Percentiles rank a stretch among this genome's conserved stretches.
Conservation (phyloP, 805 yeast species). For the Sugiyamaella qingdaonensis region DNA sequence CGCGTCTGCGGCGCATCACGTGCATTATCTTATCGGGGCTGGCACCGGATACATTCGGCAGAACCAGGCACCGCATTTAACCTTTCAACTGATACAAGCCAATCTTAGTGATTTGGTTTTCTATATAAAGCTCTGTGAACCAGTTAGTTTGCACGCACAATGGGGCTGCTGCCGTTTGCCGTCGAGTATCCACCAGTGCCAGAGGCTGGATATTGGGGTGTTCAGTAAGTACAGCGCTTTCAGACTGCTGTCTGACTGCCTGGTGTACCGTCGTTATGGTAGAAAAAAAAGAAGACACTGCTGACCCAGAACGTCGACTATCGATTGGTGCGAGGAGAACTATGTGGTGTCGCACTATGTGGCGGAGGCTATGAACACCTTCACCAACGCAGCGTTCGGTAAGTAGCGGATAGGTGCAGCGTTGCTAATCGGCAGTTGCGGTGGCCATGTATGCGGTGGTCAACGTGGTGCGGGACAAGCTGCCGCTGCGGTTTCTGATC, state of each 20-base stretch:
- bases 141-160: not conserved
- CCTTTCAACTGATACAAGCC: not conserved
- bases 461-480: constrained; percentile 53
- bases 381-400: constrained; percentile 62
- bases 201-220: constrained; percentile 34
- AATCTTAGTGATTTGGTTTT: not conserved
- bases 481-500: constrained; percentile 67
- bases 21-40: constrained; percentile 2
- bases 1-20: not conserved
- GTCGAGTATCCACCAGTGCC: constrained; percentile 23
- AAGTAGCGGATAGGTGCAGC: constrained; percentile 1
- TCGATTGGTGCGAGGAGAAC: constrained; percentile 98
- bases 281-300: too few relatives aligned
- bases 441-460: constrained; percentile 61
- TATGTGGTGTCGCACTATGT: constrained; percentile 80
- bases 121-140: too few relatives aligned
- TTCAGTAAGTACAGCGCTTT: constrained; percentile 17
- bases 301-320: constrained; percentile 65
- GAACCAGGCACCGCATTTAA: not conserved
- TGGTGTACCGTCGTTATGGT: not conserved
- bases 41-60: not conserved
- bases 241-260: not conserved
- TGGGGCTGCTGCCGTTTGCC: constrained; percentile 16
- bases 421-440: constrained; percentile 29
- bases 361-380: constrained; percentile 86